Conservation (phyloP, 2,329 filamentous ascomycete species). For the Colletotrichum gigasporum region DNA sequence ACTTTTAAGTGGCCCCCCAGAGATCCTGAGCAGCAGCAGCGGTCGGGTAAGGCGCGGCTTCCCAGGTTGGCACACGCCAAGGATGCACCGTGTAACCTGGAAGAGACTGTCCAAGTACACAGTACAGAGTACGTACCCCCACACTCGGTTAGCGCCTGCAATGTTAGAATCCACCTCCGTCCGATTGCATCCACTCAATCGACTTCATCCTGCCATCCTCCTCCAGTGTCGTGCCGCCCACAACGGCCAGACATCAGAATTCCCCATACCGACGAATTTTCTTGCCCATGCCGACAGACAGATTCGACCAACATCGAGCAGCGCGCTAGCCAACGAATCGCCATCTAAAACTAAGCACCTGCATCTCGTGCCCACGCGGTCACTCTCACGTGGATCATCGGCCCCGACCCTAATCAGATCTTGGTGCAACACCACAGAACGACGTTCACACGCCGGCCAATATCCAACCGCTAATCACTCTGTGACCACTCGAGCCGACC, state of each 20-base stretch:
- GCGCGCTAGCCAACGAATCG: not conserved
- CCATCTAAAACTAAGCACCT: not conserved
- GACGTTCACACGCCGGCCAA: not conserved
- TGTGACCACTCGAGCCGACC: not conserved
- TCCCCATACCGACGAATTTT: not conserved
- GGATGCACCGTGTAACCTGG: not conserved
- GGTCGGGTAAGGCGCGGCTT: constrained; percentile 19
- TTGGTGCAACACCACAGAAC: constrained; percentile 1
- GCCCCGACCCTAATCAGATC: constrained; percentile 8
- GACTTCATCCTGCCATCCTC: not conserved
- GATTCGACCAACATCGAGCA: not conserved
- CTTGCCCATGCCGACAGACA: not conserved
- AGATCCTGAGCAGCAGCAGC: constrained; percentile 12
- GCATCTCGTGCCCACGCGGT: not conserved
- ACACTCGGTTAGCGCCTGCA: not conserved
- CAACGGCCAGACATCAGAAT: constrained; percentile 1
- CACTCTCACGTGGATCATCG: constrained; percentile 7
- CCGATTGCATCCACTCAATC: constrained; percentile 2
- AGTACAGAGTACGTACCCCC: constrained; percentile 9
- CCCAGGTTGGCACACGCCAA: not conserved
- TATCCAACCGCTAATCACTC: not conserved
- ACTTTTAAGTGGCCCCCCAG: not conserved
- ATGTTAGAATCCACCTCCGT: not conserved
- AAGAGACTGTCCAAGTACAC: not conserved
- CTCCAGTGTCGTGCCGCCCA: not conserved